phyloP scores from a whole-genome alignment of 2,329 filamentous ascomycete species.

The Botrytis sinoallii region DNA sequence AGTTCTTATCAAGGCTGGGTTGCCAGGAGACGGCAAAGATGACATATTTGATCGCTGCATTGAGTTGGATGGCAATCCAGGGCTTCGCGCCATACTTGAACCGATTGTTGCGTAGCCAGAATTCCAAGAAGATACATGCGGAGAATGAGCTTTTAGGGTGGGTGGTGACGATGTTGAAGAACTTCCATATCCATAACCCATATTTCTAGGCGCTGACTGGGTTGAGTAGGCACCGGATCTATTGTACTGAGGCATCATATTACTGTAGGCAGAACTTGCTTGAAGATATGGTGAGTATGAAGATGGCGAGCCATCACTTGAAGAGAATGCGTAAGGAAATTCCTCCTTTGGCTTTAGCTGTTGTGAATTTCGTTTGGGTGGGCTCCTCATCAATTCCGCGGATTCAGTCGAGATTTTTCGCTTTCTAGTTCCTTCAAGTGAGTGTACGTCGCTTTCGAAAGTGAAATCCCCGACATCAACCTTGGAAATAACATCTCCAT shows the following conservation, averaged over 20 bases:
- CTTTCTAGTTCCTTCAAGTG: slow-evolving; percentile 48
- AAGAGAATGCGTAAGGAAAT: slow-evolving; percentile 54
- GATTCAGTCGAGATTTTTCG: slow-evolving; percentile 53
- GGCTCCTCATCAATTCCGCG: slow-evolving; percentile 45
- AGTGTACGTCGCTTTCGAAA: slow-evolving; percentile 47
- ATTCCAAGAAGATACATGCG: slow-evolving; percentile 47
- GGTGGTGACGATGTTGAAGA: slow-evolving; percentile 42
- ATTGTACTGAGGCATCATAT: slow-evolving; percentile 38
- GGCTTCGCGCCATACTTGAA: slow-evolving; percentile 42
- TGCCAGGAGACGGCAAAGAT: slow-evolving; percentile 39
- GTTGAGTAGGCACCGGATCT: slow-evolving; percentile 37
- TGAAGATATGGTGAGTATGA: slow-evolving; percentile 50
- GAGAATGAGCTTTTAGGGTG: slow-evolving; percentile 47
- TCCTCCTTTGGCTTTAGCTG: slow-evolving; percentile 48
- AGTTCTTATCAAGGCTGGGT: slow-evolving; percentile 63
- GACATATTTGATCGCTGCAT: slow-evolving; percentile 26
- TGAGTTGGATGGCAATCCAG: slow-evolving; percentile 40
- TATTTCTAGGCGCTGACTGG: slow-evolving; percentile 41
- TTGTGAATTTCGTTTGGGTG: slow-evolving; percentile 47
- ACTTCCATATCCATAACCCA: slow-evolving; percentile 43
- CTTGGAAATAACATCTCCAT: slow-evolving; percentile 48
- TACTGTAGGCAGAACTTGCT: slow-evolving; percentile 46
- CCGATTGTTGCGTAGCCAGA: slow-evolving; percentile 46
- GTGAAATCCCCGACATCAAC: slow-evolving; percentile 60
- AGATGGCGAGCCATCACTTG: slow-evolving; percentile 42